Conservation (phyloP, 306 rosid species). For the Adenanthera pavonina region DNA sequence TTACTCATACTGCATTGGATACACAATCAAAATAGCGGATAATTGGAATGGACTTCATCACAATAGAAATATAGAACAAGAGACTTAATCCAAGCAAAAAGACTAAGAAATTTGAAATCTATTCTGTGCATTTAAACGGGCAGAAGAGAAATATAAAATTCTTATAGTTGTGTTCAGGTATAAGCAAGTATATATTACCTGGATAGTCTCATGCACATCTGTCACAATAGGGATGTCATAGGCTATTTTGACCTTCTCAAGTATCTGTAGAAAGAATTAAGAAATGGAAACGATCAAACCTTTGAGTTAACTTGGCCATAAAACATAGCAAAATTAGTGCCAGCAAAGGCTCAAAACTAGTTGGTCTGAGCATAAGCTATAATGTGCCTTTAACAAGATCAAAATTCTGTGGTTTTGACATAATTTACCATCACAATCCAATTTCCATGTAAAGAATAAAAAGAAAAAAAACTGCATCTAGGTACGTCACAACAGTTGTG, state of each 20-base stretch:
- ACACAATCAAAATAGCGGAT: too few species aligned
- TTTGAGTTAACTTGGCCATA: background rate
- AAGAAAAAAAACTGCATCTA: conserved; percentile 17
- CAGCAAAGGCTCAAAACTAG: conserved; percentile 17
- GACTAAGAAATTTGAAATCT: conserved; percentile 16
- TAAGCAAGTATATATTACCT: conserved; percentile 53
- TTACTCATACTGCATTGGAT: too few species aligned
- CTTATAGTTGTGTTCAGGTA: background rate
- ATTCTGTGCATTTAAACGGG: background rate
- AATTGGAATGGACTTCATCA: too few species aligned
- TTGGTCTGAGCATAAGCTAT: conserved; percentile 7
- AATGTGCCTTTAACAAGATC: conserved; percentile 18
- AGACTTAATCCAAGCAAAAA: conserved; percentile 23
- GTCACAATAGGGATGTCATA: conserved; percentile 89
- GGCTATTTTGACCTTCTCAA: conserved; percentile 90
- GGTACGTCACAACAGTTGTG: background rate
- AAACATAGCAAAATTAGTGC: conserved; percentile 27
- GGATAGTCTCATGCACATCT: conserved; percentile 81
- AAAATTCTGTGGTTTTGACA: conserved; percentile 15
- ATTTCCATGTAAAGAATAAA: conserved; percentile 31
- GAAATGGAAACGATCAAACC: background rate
- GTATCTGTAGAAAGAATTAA: conserved; percentile 60
- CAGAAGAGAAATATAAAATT: conserved; percentile 10
- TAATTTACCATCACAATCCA: conserved; percentile 16
- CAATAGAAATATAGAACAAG: conserved; percentile 3